phyloP scores from a whole-genome alignment of 2,329 filamentous ascomycete species.

The Nemania sp. region DNA sequence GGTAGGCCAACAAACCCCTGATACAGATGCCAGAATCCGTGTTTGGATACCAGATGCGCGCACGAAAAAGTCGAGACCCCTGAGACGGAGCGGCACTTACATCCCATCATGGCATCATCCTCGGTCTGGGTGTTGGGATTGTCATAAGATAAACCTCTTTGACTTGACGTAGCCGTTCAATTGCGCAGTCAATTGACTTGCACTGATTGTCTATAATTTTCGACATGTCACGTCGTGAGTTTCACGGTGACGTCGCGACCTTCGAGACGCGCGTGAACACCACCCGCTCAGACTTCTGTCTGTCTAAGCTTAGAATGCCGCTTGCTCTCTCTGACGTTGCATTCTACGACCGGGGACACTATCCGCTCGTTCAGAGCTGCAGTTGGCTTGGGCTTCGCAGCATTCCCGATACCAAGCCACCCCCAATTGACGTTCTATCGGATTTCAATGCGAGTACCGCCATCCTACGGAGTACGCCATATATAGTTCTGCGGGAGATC shows the following conservation, averaged over 20 bases:
- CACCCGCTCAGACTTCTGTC: constrained; percentile 1
- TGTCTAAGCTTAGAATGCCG: not conserved
- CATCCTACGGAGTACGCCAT: constrained; percentile 17
- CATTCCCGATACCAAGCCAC: constrained; percentile 22
- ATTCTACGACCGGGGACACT: constrained; percentile 9
- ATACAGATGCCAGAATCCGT: constrained; percentile 15
- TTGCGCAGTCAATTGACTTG: constrained; percentile 9
- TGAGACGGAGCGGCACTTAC: constrained; percentile 10
- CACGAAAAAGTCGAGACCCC: constrained; percentile 12
- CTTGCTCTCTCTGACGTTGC: not conserved
- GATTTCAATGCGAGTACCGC: constrained; percentile 14
- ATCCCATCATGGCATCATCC: too few species aligned
- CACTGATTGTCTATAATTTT: not conserved
- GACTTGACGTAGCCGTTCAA: constrained; percentile 1
- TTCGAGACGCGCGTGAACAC: constrained; percentile 15
- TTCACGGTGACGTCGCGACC: constrained; percentile 21
- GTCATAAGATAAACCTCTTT: constrained; percentile 7
- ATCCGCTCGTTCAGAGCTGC: constrained; percentile 16
- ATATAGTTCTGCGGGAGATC: constrained; percentile 11
- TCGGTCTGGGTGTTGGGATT: constrained; percentile 9
- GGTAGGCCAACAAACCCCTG: constrained; percentile 9
- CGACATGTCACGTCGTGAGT: not conserved
- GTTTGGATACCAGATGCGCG: constrained; percentile 14
- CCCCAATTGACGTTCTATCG: constrained; percentile 15
- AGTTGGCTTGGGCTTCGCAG: constrained; percentile 9